Base-by-base conservation (phyloP, 2,329 filamentous ascomycete species). In the Cercospora sp. region DNA sequence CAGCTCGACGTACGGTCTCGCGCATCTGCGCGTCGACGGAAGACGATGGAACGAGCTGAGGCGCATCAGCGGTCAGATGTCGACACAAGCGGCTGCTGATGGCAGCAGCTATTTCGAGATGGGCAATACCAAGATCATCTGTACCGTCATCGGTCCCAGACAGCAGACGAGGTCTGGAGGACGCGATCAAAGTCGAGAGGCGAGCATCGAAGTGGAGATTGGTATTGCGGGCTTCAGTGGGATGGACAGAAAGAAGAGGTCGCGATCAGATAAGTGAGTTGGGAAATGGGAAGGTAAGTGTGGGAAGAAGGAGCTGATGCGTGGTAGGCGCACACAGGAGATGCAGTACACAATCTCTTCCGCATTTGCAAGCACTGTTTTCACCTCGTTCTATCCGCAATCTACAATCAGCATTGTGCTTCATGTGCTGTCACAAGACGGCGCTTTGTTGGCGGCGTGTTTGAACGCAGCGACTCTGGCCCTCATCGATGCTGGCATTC, bases 11-110 rank as follows among this genome's bases (percentile, higher is more conserved):
- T 98, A 97, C 84, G 89, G 89, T 60, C 88, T 97, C 70, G 93
- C 93, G 70, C 90, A 95, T 65, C 80, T 86, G 63, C 84, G 84
- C 71, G 80, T 86, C 66, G 85, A 87, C 73, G 85, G 94, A 91
- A 90, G 95, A 69, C 89, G 95, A 75, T 99, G 95, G 95, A 98
- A 99, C 83, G 95, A 99, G 80, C 87, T 99, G 45, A 93, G 95
- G 30, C 89, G 92, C 7, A 87, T 97, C 61, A 89, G 93, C 77
- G 94, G 91, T 59, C 92, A 96, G 81, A 93, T 99, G 77, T 91
- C 91, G 70, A 97, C 93, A 1, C 95, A 97, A 80, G 90, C 94
- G 69, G 91, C 94, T 60, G 93, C 94, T 65, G 95, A 98, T 75
- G 95, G 95, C 39, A 96, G 92, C 55, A 92, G 91, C 69, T 97